These are phyloP conservation scores for Gentiana dahurica DNA, from an alignment of 257 asterid species.

Conservation along the genomic window DNA sequence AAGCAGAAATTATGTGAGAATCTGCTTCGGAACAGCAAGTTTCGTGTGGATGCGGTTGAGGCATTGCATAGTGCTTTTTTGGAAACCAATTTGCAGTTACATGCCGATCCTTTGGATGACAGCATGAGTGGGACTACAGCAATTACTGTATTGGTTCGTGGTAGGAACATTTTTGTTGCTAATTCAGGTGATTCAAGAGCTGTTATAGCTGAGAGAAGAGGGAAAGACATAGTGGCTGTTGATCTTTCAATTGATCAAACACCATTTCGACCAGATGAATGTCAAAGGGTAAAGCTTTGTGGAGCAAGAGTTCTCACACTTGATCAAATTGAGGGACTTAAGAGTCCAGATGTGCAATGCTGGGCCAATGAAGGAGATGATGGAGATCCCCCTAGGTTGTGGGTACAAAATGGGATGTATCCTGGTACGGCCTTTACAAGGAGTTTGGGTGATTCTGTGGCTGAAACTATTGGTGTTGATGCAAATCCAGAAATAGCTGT, in stretches of 20 bases:
- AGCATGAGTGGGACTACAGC: slow-evolving; percentile 99
- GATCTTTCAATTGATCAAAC: slow-evolving; percentile 88
- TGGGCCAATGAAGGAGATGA: slow-evolving; percentile 96
- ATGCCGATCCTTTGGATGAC: slow-evolving; percentile 70
- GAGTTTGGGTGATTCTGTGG: slow-evolving; percentile 93
- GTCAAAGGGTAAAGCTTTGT: slow-evolving; percentile 75
- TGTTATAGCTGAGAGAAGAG: slow-evolving; percentile 66
- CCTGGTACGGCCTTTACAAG: slow-evolving; percentile 98
- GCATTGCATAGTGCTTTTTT: slow-evolving; percentile 73
- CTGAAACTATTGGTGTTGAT: slow-evolving; percentile 89
- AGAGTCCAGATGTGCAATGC: slow-evolving; percentile 69
- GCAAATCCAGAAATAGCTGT: slow-evolving; percentile 86
- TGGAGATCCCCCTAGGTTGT: slow-evolving; percentile 95
- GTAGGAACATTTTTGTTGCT: slow-evolving; percentile 65
- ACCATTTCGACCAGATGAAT: slow-evolving; percentile 81
- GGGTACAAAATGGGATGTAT: slow-evolving; percentile 98
- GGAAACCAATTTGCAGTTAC: slow-evolving; percentile 72
- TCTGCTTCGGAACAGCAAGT: slow-evolving; percentile 64
- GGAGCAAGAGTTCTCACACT: slow-evolving; percentile 96
- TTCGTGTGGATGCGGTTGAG: slow-evolving; percentile 62
- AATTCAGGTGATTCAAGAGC: slow-evolving; percentile 96
- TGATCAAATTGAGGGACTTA: slow-evolving; percentile 97
- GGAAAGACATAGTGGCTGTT: slow-evolving; percentile 62
- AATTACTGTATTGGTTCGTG: slow-evolving; percentile 66
- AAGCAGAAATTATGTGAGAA: slow-evolving; percentile 77